Percentiles rank a stretch among this genome's conserved stretches.
These are phyloP conservation scores for Exophiala spinifera DNA, from an alignment of 2,329 filamentous ascomycete species.

Conservation along the genomic window DNA sequence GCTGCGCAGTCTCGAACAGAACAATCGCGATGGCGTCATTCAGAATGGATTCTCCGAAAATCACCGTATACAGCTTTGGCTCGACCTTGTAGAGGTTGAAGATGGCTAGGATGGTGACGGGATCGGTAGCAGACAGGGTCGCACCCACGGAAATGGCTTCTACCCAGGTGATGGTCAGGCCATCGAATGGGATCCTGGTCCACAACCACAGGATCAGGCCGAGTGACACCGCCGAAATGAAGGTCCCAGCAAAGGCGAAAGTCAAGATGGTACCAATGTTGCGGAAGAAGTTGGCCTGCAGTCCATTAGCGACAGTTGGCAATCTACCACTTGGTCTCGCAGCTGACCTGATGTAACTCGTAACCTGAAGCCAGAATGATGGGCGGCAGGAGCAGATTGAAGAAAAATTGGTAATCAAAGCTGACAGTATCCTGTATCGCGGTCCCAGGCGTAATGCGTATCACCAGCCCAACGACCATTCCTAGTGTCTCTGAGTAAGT, in stretches of 20 bases:
- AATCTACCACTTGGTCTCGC: conserved; percentile 1
- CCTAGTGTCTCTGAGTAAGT: conserved; percentile 50
- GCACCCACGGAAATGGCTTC: conserved; percentile 96
- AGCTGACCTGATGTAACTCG: conserved; percentile 76
- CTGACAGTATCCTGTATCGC: conserved; percentile 87
- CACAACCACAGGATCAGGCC: conserved; percentile 86
- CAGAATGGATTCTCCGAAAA: conserved; percentile 96
- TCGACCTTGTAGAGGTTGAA: conserved; percentile 99
- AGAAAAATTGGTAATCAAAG: conserved; percentile 99
- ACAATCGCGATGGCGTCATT: conserved; percentile 99
- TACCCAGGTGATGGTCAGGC: conserved; percentile 82
- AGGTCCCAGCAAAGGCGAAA: conserved; percentile 95
- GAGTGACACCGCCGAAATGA: conserved; percentile 93
- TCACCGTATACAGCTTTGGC: conserved; percentile 96
- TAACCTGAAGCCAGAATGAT: conserved; percentile 98
- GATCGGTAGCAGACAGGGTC: conserved; percentile 93
- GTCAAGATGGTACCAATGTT: conserved; percentile 97
- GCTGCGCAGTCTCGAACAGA: conserved; percentile 94
- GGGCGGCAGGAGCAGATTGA: conserved; percentile 95
- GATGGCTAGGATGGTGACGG: conserved; percentile 95
- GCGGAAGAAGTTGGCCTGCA: conserved; percentile 87
- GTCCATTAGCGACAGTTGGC: background rate
- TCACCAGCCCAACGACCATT: conserved; percentile 89
- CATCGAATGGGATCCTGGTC: conserved; percentile 80
- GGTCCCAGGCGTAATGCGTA: conserved; percentile 75